Percentiles rank a stretch among this genome's conserved stretches.
Conservation (phyloP, 495 filamentous ascomycete genomes). For the Friedmanniomyces simplex region DNA sequence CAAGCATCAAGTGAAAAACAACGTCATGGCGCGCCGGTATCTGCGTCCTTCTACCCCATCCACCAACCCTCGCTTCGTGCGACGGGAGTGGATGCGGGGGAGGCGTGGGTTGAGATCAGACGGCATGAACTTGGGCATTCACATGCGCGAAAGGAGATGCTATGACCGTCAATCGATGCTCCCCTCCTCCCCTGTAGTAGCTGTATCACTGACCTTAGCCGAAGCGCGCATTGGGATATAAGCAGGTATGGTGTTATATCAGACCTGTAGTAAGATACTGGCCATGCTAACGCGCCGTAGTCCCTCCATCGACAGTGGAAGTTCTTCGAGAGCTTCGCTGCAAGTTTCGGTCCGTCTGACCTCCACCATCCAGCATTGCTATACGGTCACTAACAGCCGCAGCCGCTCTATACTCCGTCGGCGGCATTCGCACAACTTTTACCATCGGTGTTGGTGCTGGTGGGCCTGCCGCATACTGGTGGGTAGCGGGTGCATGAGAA, state of each 20-base stretch:
- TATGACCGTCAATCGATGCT: conserved; percentile 24
- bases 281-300: conserved; percentile 9
- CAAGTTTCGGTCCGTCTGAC: conserved; percentile 41
- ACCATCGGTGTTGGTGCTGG: conserved; percentile 48
- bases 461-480: conserved; percentile 47
- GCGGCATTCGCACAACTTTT: conserved; percentile 46
- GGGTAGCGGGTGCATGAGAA: not conserved
- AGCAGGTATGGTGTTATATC: conserved; percentile 17
- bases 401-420: conserved; percentile 49
- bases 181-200: not conserved
- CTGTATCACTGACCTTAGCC: conserved; percentile 7
- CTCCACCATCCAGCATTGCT: not conserved
- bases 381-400: not conserved
- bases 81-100: conserved; percentile 10
- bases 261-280: not conserved
- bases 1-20: conserved; percentile 8
- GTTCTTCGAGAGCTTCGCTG: conserved; percentile 45
- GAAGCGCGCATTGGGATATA: conserved; percentile 24
- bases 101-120: conserved; percentile 26
- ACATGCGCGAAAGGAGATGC: conserved; percentile 30
- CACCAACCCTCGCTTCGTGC: conserved; percentile 5
- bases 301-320: conserved; percentile 26
- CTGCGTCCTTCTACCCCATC: conserved; percentile 13
- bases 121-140: conserved; percentile 30
- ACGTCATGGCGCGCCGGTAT: conserved; percentile 29